A percentile compares a stretch with the other conserved stretches of the same genome.
These are phyloP conservation scores for Solanum chiquidenum DNA, from an alignment of 257 asterid species.

Conservation along the genomic window DNA sequence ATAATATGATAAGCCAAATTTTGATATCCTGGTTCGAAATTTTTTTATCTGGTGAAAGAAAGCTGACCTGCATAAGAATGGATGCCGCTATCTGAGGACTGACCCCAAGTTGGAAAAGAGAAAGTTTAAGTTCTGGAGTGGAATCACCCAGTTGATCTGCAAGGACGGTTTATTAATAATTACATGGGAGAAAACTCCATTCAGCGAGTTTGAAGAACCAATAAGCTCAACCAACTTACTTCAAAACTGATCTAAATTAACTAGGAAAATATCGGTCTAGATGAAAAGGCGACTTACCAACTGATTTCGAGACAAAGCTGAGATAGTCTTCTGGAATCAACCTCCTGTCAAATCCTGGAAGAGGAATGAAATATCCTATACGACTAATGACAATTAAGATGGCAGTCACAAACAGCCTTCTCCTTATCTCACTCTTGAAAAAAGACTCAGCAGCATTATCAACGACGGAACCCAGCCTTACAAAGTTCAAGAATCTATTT, in stretches of 20 bases:
- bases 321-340: slow-evolving; percentile 87
- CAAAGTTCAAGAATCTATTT: slow-evolving; percentile 65
- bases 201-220: background rate
- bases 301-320: slow-evolving; percentile 76
- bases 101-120: slow-evolving; percentile 91
- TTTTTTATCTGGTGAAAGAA: slow-evolving; percentile 3
- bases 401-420: slow-evolving; percentile 87
- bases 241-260: background rate
- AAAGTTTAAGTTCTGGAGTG: slow-evolving; percentile 81
- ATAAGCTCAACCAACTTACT: background rate
- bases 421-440: slow-evolving; percentile 95
- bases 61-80: slow-evolving; percentile 84
- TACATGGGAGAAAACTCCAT: background rate
- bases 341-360: slow-evolving; percentile 93
- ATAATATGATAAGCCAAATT: background rate
- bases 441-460: slow-evolving; percentile 71
- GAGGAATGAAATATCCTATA: slow-evolving; percentile 80
- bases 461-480: slow-evolving; percentile 60
- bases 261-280: background rate
- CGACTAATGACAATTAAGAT: slow-evolving; percentile 68
- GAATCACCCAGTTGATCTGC: slow-evolving; percentile 91
- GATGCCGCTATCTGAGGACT: slow-evolving; percentile 99
- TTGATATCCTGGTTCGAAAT: background rate
- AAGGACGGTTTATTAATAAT: background rate
- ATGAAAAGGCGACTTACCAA: slow-evolving; percentile 41